Base-by-base conservation (phyloP, 768 basidiomycete genomes). In the Amanita thiersii region DNA sequence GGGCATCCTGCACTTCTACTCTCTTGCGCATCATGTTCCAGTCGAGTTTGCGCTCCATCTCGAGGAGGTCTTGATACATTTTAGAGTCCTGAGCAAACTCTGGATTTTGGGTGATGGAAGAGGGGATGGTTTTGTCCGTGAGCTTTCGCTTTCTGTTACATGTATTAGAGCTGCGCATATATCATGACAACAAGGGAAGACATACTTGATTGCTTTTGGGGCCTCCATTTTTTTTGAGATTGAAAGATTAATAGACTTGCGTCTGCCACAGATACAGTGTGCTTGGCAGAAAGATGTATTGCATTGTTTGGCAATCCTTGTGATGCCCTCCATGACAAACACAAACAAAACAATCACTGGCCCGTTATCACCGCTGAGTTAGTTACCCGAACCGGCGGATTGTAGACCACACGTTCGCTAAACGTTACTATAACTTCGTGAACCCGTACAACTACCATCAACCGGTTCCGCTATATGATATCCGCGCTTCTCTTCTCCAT, bases 11-110 rank as follows among this genome's bases (percentile, higher is more conserved):
- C 23, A 97, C 80, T 56, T 97, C 92, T 7, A 83, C 83, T 51
- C 74, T 79, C 62, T 94, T 94, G 56, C 93, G 71, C 56, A 79
- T 80, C 70, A 93, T 84, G 3, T 90, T 93, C 93, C 93, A 96
- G 60, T 97, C 92, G 11, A 97, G 66, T 56, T 84, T 87, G 44
- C 86, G 75, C 57, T 96, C 92, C 79, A 88, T 88, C 49, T 86
- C 82, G 19, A 92, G 60, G 29, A 96, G 65, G 52, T 87, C 81
- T 46, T 81, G 77, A 60, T 94, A 96, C 75, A 93, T 87, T 44
- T 66, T 69, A 17, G 88, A 88, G 57, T 94, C 90, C 51, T 77
- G 72, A 1, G 82, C 75, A 54, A 88, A 87, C 37, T 81, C 77
- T 12, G 82, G 77, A 50, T 77, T 70, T 46, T 87, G 79, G 3